Evolutionary conservation across 495 filamentous ascomycete genomes (phyloP).

Genomic region (Astrocystis sublimbata): DNA sequence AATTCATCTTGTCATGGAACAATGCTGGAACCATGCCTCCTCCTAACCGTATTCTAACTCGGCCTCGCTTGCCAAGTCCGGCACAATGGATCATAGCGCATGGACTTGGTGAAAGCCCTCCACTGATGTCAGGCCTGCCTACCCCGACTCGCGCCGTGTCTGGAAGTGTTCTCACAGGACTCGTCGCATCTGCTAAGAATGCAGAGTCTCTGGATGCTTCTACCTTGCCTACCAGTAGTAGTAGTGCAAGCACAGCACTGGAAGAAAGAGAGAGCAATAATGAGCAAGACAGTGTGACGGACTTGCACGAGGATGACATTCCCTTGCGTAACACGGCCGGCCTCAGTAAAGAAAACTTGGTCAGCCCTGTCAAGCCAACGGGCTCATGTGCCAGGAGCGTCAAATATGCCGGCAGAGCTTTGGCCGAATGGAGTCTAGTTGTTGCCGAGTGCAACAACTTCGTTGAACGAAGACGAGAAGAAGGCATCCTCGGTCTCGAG

Average conservation of each 20-base stretch:
- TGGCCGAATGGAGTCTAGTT: constrained; percentile 88
- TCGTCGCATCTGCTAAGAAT: constrained; percentile 49
- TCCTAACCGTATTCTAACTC: constrained; percentile 54
- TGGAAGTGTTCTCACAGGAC: constrained; percentile 43
- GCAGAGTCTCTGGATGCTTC: constrained; percentile 29
- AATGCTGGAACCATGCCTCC: constrained; percentile 30
- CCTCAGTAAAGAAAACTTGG: constrained; percentile 28
- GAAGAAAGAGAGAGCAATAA: constrained; percentile 25
- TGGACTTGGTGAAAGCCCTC: constrained; percentile 39
- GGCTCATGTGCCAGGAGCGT: constrained; percentile 41
- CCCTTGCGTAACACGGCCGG: constrained; percentile 18
- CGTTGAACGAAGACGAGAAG: constrained; percentile 79
- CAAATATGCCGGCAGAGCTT: constrained; percentile 81
- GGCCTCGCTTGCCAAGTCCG: constrained; percentile 74
- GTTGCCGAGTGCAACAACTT: constrained; percentile 90
- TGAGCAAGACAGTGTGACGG: constrained; percentile 20
- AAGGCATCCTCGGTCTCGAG: constrained; percentile 74
- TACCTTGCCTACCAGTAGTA: constrained; percentile 17
- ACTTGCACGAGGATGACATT: constrained; percentile 24
- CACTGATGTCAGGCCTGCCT: constrained; percentile 39
- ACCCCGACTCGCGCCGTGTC: constrained; percentile 47
- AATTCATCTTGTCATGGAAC: constrained; percentile 44
- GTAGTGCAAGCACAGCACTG: constrained; percentile 17
- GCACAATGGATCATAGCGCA: constrained; percentile 60
- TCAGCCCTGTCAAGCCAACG: constrained; percentile 39